Percentiles rank a stretch among this genome's conserved stretches.
Evolutionary conservation across 176 grass and related monocot genomes (phyloP).

Genomic region (Triticum timopheevii): DNA sequence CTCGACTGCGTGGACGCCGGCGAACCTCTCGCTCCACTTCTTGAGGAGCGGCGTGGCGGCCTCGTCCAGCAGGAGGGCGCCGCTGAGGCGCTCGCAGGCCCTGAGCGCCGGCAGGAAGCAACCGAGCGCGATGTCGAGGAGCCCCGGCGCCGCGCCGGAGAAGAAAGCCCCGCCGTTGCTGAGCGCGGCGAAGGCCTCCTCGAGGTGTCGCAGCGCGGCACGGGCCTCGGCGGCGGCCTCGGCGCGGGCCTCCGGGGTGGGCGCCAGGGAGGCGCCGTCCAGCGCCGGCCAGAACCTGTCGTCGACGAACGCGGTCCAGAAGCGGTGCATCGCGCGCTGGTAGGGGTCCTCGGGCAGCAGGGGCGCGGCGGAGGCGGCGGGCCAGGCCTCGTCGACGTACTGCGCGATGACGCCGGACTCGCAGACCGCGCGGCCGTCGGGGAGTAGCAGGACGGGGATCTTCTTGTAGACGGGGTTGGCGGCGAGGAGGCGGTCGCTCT

Average conservation of each 20-base stretch:
- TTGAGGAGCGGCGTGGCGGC: slow-evolving; percentile 20
- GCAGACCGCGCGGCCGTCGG: slow-evolving; percentile 54
- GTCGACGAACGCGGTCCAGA: slow-evolving; percentile 62
- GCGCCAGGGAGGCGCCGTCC: slow-evolving; percentile 29
- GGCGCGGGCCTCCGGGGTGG: not conserved
- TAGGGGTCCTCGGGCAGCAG: slow-evolving; percentile 53
- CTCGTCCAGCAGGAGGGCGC: slow-evolving; percentile 9
- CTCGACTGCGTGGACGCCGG: not conserved
- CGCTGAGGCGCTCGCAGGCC: slow-evolving; percentile 39
- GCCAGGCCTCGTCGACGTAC: slow-evolving; percentile 43
- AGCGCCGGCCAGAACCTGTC: slow-evolving; percentile 46
- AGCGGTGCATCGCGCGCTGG: slow-evolving; percentile 62
- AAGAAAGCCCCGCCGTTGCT: slow-evolving; percentile 19
- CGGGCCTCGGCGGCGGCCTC: not conserved
- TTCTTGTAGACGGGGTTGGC: slow-evolving; percentile 64
- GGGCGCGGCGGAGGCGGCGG: not conserved
- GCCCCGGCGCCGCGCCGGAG: slow-evolving; percentile 26
- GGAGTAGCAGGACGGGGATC: slow-evolving; percentile 65
- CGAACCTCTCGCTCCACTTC: slow-evolving; percentile 28
- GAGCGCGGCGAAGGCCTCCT: slow-evolving; percentile 6
- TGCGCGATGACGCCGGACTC: slow-evolving; percentile 68
- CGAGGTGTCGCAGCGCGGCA: slow-evolving; percentile 7
- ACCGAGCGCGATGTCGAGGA: slow-evolving; percentile 38
- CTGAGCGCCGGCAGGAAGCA: slow-evolving; percentile 53
- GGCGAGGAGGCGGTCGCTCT: slow-evolving; percentile 58